Conservation (phyloP, 164 flowering plant species). For the Magnolia officinalis region DNA sequence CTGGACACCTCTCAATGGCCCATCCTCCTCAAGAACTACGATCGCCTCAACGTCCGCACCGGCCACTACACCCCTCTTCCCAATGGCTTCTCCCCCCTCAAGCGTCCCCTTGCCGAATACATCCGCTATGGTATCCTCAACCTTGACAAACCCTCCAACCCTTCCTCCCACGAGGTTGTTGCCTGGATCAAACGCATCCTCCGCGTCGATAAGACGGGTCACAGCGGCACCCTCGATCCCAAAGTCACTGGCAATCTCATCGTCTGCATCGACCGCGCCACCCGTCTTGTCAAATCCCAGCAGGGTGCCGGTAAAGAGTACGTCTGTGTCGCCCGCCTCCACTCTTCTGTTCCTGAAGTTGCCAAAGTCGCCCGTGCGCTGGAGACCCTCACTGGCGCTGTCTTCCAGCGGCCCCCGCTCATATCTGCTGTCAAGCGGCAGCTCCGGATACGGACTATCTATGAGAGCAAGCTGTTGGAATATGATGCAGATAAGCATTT, state of each 20-base stretch:
- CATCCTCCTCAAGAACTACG: constrained; percentile 72
- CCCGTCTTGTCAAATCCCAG: constrained; percentile 72
- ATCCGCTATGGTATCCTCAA: constrained; percentile 64
- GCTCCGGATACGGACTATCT: constrained; percentile 67
- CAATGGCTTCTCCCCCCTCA: constrained; percentile 61
- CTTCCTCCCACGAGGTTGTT: constrained; percentile 77
- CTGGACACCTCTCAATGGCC: constrained; percentile 79
- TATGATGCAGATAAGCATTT: constrained; percentile 60
- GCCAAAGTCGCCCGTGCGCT: constrained; percentile 62
- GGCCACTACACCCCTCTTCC: constrained; percentile 80
- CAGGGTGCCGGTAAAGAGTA: constrained; percentile 88
- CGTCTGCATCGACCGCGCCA: constrained; percentile 74
- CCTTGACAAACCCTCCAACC: constrained; percentile 80
- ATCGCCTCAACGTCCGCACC: constrained; percentile 68
- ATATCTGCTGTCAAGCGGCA: constrained; percentile 76
- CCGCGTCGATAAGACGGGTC: constrained; percentile 66
- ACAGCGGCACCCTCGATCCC: constrained; percentile 77
- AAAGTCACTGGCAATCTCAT: constrained; percentile 76
- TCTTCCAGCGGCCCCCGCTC: constrained; percentile 68
- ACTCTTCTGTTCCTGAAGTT: constrained; percentile 53
- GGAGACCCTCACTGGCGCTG: constrained; percentile 67
- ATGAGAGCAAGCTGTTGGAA: constrained; percentile 74
- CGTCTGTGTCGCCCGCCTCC: constrained; percentile 69
- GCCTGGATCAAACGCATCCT: constrained; percentile 79
- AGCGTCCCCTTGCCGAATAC: constrained; percentile 63